Conservation (phyloP, 768 basidiomycete species). For the Phanerodontia chrysosporium region DNA sequence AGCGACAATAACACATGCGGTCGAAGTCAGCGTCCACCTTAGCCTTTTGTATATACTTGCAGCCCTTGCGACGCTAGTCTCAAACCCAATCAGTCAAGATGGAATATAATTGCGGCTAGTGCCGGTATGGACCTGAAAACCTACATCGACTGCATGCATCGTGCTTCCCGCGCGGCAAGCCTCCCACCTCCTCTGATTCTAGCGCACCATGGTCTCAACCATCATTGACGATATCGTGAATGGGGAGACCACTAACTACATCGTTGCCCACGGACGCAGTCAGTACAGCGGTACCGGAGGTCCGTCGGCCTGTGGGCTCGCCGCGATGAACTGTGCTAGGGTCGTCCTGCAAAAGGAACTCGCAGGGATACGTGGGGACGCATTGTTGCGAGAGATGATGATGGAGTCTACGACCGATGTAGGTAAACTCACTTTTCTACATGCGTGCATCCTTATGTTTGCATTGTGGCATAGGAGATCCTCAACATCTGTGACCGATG, state of each 20-base stretch:
- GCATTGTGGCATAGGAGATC: constrained; percentile 42
- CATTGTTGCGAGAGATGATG: constrained; percentile 32
- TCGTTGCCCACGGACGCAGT: constrained; percentile 47
- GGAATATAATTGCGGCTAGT: background rate
- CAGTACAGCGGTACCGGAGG: constrained; percentile 43
- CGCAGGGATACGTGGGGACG: constrained; percentile 23
- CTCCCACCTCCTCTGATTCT: background rate
- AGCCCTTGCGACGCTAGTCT: background rate
- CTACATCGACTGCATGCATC: background rate
- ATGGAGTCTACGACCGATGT: constrained; percentile 34
- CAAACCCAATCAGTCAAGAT: background rate
- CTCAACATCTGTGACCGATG: constrained; percentile 53
- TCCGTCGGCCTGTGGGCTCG: constrained; percentile 59
- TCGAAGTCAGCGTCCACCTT: background rate
- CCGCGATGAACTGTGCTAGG: constrained; percentile 60
- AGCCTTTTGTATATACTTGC: background rate
- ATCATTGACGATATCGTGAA: background rate
- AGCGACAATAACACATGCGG: too few species aligned
- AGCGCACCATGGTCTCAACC: background rate
- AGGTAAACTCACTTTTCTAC: constrained; percentile 7
- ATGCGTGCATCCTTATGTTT: too few species aligned
- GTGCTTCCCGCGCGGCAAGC: background rate
- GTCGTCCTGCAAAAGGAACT: constrained; percentile 38
- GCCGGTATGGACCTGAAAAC: background rate
- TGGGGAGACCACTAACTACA: constrained; percentile 5